Base-by-base conservation (phyloP, 1,284 basidiomycete genomes). In the Rhodotorula mucilaginosa region DNA sequence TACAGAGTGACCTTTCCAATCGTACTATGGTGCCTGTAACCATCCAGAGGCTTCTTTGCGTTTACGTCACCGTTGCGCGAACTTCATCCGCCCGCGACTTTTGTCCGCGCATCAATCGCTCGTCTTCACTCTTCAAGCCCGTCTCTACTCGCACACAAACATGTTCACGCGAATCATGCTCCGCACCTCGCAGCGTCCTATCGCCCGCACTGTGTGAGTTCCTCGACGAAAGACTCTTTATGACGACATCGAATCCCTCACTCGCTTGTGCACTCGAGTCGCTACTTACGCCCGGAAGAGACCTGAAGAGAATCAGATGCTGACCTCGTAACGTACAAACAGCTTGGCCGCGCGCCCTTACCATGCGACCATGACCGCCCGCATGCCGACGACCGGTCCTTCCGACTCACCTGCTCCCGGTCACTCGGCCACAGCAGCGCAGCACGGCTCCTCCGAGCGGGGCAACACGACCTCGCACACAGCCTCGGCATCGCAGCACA, bases 401-500 rank as follows among this genome's bases (percentile, higher is more conserved):
- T 13, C 61, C 31, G 56, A 54, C 21, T n/a, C 51, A 6, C 51
- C 65, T 29, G 29, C 46, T n/a, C 8, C 49, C 10, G 60, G 47
- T 7, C 57, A 62, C 16, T 57, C 54, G 21, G 66, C 66, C 4
- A 52, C 61, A 2, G 10, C 44, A 3, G n/a, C 21, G 47, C 66
- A 68, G 48, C 66, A 63, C 49, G 16, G 31, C 46, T 10, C 19
- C 39, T 5, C 15, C 44, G 5, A 23, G 29, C 29, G 49, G 48
- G 67, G 67, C 56, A 68, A 63, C 67, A 46, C 54, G n/a, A 68
- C 61, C 2, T 52, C 57, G 5, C 56, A 16, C 12, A 5, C 23
- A 31, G 57, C 61, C 23, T 59, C 61, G 5, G 67, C 67, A 1
- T 58, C 51, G 13, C 19, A 68, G 61, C 8, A 63, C 67, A 68